phyloP scores from a whole-genome alignment of 805 yeast species.

The Candida ovalis region DNA sequence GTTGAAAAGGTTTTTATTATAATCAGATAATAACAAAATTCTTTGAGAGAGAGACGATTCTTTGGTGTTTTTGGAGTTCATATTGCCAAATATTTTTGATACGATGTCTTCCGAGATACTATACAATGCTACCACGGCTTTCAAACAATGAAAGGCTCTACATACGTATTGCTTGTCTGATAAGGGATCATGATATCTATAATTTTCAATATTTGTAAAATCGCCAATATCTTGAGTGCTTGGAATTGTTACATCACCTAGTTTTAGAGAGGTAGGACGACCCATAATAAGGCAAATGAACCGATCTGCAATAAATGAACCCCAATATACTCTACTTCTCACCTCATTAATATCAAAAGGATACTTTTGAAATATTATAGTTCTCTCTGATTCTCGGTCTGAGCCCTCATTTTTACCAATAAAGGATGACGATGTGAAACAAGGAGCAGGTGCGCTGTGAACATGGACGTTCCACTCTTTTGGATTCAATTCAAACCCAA shows the following conservation, averaged over 20 bases:
- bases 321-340: constrained; percentile 61
- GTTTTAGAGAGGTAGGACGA: constrained; percentile 50
- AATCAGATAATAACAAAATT: constrained; percentile 27
- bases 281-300: constrained; percentile 57
- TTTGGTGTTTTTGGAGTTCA: not conserved
- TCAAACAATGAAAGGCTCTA: constrained; percentile 40
- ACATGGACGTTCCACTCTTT: constrained; percentile 47
- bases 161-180: constrained; percentile 18
- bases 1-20: constrained; percentile 45
- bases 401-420: not conserved
- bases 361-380: constrained; percentile 25
- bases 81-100: constrained; percentile 33
- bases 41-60: not conserved
- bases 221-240: constrained; percentile 58
- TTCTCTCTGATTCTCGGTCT: not conserved
- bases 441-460: constrained; percentile 31
- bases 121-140: constrained; percentile 38
- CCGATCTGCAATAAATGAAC: constrained; percentile 59
- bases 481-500: constrained; percentile 59
- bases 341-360: constrained; percentile 25
- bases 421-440: constrained; percentile 35
- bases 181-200: constrained; percentile 34
- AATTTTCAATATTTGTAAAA: constrained; percentile 54
- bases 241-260: constrained; percentile 54
- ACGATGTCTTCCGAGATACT: constrained; percentile 43